Percentiles rank a stretch among this genome's conserved stretches.
phyloP scores from a whole-genome alignment of 2,329 filamentous ascomycete species.

The Diaporthe nobilis region DNA sequence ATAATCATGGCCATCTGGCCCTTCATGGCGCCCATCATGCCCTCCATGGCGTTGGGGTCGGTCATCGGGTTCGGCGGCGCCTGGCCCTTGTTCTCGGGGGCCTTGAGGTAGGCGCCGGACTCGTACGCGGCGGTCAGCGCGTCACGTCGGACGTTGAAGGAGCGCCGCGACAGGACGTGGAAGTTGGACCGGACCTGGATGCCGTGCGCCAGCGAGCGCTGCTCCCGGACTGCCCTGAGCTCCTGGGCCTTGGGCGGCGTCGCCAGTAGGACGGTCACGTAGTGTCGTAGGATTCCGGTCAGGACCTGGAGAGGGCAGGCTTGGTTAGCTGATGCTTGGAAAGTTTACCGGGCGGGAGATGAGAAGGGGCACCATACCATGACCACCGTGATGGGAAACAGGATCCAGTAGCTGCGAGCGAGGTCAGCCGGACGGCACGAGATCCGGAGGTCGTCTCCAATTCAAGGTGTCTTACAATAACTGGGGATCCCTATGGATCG shows the following conservation, averaged over 20 bases:
- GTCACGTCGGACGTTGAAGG: constrained; percentile 86
- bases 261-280: constrained; percentile 92
- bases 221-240: constrained; percentile 83
- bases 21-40: constrained; percentile 99
- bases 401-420: constrained; percentile 90
- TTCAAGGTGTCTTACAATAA: constrained; percentile 79
- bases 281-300: constrained; percentile 96
- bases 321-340: neutral
- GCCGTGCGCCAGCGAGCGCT: constrained; percentile 86
- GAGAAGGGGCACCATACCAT: constrained; percentile 73
- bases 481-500: constrained; percentile 98
- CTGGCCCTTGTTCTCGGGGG: constrained; percentile 87
- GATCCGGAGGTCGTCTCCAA: constrained; percentile 9
- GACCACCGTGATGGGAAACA: constrained; percentile 96
- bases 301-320: constrained; percentile 71
- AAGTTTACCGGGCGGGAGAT: neutral
- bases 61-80: constrained; percentile 94
- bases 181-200: constrained; percentile 88
- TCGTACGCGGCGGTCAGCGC: constrained; percentile 86
- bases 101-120: constrained; percentile 88
- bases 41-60: constrained; percentile 97
- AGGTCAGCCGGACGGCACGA: constrained; percentile 40
- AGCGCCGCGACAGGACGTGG: constrained; percentile 80
- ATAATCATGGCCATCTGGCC: constrained; percentile 99
- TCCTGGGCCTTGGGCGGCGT: constrained; percentile 86